A percentile compares a stretch with the other conserved stretches of the same genome.
phyloP scores from a whole-genome alignment of 805 yeast genomes.

The Barnettozyma wickerhamii region DNA sequence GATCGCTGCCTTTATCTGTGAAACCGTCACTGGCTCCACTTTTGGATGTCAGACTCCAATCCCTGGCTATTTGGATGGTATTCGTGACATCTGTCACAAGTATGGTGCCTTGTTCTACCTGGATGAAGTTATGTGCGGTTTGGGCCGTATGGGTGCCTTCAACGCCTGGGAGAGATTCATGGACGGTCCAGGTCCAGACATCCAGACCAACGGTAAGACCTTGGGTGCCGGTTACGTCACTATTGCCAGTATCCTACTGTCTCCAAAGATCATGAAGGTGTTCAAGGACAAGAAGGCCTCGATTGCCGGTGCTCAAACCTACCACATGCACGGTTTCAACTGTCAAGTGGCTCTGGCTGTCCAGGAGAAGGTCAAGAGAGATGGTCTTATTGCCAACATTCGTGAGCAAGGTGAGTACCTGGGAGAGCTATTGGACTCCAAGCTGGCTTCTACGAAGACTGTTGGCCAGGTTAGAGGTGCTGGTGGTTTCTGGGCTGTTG shows the following conservation, averaged over 20 bases:
- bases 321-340: conserved; percentile 43
- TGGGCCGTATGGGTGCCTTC: conserved; percentile 46
- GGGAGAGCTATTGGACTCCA: conserved; percentile 31
- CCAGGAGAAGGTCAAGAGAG: conserved; percentile 35
- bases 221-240: conserved; percentile 45
- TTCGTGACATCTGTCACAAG: conserved; percentile 43
- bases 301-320: conserved; percentile 45
- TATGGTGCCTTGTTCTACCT: conserved; percentile 45
- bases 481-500: conserved; percentile 53
- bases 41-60: conserved; percentile 39
- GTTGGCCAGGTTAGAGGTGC: conserved; percentile 52
- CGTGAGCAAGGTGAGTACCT: conserved; percentile 39
- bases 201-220: conserved; percentile 44
- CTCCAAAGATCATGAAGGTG: conserved; percentile 34
- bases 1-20: conserved; percentile 40
- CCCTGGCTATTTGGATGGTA: conserved; percentile 43
- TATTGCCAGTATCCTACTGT: conserved; percentile 39
- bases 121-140: conserved; percentile 56
- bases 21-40: conserved; percentile 45
- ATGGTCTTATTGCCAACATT: conserved; percentile 36
- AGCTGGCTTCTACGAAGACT: conserved; percentile 28
- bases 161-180: conserved; percentile 41
- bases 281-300: conserved; percentile 24
- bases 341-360: conserved; percentile 44
- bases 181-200: conserved; percentile 40